Conservation (phyloP, 225 moss, liverwort and hornwort genomes). For the Sphagnum tenellum region DNA sequence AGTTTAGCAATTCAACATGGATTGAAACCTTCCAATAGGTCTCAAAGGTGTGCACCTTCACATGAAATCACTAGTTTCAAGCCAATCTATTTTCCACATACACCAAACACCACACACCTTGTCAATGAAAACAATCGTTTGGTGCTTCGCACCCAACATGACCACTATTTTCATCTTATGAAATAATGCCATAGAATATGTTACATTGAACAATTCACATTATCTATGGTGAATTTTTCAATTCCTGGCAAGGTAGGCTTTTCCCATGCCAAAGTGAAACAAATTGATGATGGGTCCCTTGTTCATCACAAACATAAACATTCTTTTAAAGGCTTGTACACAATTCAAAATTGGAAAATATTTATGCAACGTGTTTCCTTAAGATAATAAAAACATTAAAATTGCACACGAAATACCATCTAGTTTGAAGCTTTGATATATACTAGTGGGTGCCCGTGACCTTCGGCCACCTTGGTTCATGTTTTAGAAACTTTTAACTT, state of each 20-base stretch:
- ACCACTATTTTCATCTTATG: no score
- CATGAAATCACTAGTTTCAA: background rate
- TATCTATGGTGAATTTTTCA: slow-evolving; percentile 33
- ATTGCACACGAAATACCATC: background rate
- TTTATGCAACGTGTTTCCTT: background rate
- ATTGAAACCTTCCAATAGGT: no score
- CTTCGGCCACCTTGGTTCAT: no score
- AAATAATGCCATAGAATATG: background rate
- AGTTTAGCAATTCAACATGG: no score
- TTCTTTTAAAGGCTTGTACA: background rate
- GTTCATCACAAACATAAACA: slow-evolving; percentile 8
- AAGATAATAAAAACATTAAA: background rate
- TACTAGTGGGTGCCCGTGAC: no score
- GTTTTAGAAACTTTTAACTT: no score
- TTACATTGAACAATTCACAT: slow-evolving; percentile 20
- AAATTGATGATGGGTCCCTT: slow-evolving; percentile 24
- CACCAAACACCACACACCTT: background rate
- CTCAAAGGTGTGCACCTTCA: no score
- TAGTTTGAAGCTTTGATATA: no score
- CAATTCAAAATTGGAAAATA: background rate
- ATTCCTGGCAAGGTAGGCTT: slow-evolving; percentile 26
- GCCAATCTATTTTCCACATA: background rate
- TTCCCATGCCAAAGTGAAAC: slow-evolving; percentile 32
- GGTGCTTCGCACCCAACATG: background rate
- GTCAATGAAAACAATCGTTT: background rate